Percentiles rank a stretch among this genome's conserved stretches.
Conservation (phyloP, 2,329 filamentous ascomycete genomes). For the Phyllosticta ampelicida region DNA sequence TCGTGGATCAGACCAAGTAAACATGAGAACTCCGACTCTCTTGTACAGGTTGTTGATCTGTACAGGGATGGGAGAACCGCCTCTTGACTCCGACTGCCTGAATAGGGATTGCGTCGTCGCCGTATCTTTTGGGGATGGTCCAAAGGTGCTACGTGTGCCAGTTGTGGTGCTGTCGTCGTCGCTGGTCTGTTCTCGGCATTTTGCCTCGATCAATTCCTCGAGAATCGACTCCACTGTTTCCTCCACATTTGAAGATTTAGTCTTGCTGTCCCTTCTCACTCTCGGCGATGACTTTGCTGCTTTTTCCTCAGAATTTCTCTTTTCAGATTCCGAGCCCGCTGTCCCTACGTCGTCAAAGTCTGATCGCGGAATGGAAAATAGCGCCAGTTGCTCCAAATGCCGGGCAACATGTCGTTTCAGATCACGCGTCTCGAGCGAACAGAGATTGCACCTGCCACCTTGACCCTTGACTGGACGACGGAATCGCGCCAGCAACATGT, state of each 20-base stretch:
- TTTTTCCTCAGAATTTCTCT: neutral
- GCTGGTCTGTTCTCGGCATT: neutral
- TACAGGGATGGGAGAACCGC: neutral
- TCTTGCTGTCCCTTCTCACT: neutral
- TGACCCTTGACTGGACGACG: neutral
- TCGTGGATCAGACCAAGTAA: neutral
- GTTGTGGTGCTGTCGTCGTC: neutral
- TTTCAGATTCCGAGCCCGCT: neutral
- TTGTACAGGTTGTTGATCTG: neutral
- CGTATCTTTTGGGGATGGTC: neutral
- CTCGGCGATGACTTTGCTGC: neutral
- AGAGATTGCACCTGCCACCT: constrained; percentile 10
- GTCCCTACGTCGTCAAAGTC: neutral
- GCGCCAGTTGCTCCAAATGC: constrained; percentile 12
- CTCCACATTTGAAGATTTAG: neutral
- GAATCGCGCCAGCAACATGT: constrained; percentile 1
- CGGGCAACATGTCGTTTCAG: constrained; percentile 11
- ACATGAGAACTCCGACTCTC: neutral
- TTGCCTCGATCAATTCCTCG: neutral
- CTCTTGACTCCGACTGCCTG: neutral
- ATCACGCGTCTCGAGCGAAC: neutral
- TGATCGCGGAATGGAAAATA: constrained; percentile 10
- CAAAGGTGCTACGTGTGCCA: neutral
- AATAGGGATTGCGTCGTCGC: neutral
- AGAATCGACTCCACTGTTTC: neutral